These are phyloP conservation scores for Arabidopsis arenosa DNA, from an alignment of 345 rosid species.

Conservation along the genomic window DNA sequence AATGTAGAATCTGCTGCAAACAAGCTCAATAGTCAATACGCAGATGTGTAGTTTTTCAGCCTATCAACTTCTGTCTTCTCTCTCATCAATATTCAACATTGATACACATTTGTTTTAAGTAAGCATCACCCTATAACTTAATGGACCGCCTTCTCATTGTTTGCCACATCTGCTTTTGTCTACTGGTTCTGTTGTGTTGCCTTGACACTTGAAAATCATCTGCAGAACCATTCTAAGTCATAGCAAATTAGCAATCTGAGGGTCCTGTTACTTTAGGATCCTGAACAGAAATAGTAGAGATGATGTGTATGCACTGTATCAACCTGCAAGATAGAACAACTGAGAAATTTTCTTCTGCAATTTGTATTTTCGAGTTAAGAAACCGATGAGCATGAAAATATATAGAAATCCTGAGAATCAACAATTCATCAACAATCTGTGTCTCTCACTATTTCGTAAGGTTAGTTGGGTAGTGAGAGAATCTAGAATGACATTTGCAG, in stretches of 20 bases:
- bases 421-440: neutral
- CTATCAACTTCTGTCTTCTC: neutral
- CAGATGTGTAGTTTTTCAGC: neutral
- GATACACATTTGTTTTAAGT: neutral
- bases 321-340: conserved; percentile 2
- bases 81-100: neutral
- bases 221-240: neutral
- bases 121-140: neutral
- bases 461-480: no score
- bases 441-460: conserved; percentile 2
- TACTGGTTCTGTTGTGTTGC: conserved; percentile 7
- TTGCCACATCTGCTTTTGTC: neutral
- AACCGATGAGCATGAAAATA: neutral
- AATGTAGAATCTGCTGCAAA: neutral
- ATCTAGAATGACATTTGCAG: no score
- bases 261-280: neutral
- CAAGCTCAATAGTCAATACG: neutral
- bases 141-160: neutral
- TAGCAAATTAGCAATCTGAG: neutral
- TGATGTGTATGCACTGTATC: neutral
- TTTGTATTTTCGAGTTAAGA: neutral
- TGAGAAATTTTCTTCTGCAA: neutral
- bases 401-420: neutral
- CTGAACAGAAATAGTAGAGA: neutral
- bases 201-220: neutral